Percentiles rank a stretch among this genome's conserved stretches.
phyloP scores from a whole-genome alignment of 2,329 filamentous ascomycete species.

The Stagonosporopsis rhizophila region DNA sequence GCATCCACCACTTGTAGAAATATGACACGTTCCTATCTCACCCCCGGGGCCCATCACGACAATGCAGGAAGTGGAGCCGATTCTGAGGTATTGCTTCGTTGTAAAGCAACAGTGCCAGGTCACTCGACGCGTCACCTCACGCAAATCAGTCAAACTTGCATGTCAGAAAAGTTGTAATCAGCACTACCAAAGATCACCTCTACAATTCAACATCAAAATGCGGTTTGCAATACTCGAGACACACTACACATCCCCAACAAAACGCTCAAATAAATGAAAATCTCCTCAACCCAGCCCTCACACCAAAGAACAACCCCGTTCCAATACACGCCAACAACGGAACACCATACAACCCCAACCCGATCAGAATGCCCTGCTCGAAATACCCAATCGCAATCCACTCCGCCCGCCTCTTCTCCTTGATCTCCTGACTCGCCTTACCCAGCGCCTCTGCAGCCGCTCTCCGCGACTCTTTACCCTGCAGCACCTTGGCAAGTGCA shows the following conservation, averaged over 20 bases:
- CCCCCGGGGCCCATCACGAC: not conserved
- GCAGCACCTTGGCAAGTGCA: constrained; percentile 28
- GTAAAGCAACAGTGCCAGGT: no score
- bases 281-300: constrained; percentile 31
- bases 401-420: constrained; percentile 44
- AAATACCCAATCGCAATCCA: constrained; percentile 41
- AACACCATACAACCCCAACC: constrained; percentile 44
- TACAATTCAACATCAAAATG: not conserved
- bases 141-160: not conserved
- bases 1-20: constrained; percentile 7
- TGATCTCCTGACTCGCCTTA: constrained; percentile 35
- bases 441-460: constrained; percentile 22
- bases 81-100: not conserved
- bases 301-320: constrained; percentile 35
- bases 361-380: constrained; percentile 45
- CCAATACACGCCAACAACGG: constrained; percentile 41
- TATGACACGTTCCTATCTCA: constrained; percentile 6
- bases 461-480: constrained; percentile 19
- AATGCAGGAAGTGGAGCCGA: not conserved
- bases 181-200: no score
- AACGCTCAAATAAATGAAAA: constrained; percentile 18
- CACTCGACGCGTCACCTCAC: not conserved
- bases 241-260: not conserved
- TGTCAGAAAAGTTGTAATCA: not conserved
- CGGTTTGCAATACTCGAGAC: not conserved